Conservation (phyloP, 495 filamentous ascomycete genomes). For the Sordaria brevicollis region DNA sequence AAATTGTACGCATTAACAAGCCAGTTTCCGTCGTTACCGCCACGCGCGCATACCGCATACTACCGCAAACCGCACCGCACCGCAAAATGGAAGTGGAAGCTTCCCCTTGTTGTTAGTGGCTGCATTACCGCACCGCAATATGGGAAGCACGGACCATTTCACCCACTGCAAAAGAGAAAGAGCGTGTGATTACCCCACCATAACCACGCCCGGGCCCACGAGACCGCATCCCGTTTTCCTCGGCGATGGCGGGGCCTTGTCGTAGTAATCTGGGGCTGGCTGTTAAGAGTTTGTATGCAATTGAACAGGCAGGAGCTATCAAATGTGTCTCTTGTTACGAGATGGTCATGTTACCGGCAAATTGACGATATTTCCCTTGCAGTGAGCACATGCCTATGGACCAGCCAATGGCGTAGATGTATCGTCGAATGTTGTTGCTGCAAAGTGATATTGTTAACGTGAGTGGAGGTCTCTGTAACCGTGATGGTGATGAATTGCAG, state of each 20-base stretch:
- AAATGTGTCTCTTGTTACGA: not conserved
- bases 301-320: not conserved
- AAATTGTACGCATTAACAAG: not conserved
- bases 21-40: not conserved
- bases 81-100: not conserved
- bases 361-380: not conserved
- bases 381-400: not conserved
- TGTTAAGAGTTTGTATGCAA: too few relatives aligned
- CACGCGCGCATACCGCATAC: not conserved
- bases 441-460: not conserved
- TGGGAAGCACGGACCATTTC: not conserved
- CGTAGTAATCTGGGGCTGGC: too few relatives aligned
- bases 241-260: not conserved
- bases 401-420: not conserved
- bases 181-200: not conserved
- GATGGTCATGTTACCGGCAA: not conserved
- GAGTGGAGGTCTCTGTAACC: not conserved
- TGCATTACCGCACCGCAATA: not conserved
- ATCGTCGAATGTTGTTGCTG: not conserved
- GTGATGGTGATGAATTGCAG: not conserved
- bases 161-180: not conserved
- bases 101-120: not conserved
- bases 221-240: not conserved
- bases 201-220: not conserved
- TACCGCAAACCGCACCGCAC: not conserved